Conservation (phyloP, 805 yeast genomes). For the Metschnikowia chrysomelidarum region DNA sequence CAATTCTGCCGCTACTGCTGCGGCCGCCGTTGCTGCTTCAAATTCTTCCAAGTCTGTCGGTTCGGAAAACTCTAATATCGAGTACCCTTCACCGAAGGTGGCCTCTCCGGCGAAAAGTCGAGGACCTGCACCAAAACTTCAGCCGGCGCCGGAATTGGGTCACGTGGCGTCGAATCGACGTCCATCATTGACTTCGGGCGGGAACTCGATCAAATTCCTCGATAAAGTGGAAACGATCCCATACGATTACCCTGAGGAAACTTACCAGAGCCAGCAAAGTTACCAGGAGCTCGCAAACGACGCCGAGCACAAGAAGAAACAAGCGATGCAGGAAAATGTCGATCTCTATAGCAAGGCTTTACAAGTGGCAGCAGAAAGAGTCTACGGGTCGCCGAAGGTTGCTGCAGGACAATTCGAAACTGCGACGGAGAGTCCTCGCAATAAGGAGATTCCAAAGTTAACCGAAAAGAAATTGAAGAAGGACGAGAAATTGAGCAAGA, state of each 20-base stretch:
- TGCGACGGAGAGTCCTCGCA: slow-evolving; percentile 1
- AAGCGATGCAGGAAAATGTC: slow-evolving; percentile 34
- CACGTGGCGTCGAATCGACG: slow-evolving; percentile 7
- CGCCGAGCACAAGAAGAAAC: slow-evolving; percentile 12
- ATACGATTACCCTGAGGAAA: slow-evolving; percentile 5
- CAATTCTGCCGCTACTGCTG: slow-evolving; percentile 6
- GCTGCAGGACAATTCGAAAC: not conserved
- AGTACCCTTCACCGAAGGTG: slow-evolving; percentile 6
- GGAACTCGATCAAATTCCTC: slow-evolving; percentile 36
- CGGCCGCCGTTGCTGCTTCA: slow-evolving; percentile 7
- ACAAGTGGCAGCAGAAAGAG: slow-evolving; percentile 54
- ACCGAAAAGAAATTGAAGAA: slow-evolving; percentile 15
- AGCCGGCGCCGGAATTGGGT: slow-evolving; percentile 8
- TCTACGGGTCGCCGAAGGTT: slow-evolving; percentile 40
- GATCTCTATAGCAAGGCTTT: slow-evolving; percentile 57
- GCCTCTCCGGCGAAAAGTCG: no score
- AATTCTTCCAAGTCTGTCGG: slow-evolving; percentile 2
- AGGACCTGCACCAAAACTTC: slow-evolving; percentile 7
- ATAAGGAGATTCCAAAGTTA: slow-evolving; percentile 4
- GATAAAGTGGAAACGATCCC: slow-evolving; percentile 41
- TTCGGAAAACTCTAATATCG: no score
- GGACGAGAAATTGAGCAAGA: slow-evolving; percentile 12
- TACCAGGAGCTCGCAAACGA: slow-evolving; percentile 11
- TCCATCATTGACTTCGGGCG: slow-evolving; percentile 23
- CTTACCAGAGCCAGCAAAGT: slow-evolving; percentile 1